Evolutionary conservation across 176 grass and related monocot genomes (phyloP).

Genomic region (Pontederia crassipes): DNA sequence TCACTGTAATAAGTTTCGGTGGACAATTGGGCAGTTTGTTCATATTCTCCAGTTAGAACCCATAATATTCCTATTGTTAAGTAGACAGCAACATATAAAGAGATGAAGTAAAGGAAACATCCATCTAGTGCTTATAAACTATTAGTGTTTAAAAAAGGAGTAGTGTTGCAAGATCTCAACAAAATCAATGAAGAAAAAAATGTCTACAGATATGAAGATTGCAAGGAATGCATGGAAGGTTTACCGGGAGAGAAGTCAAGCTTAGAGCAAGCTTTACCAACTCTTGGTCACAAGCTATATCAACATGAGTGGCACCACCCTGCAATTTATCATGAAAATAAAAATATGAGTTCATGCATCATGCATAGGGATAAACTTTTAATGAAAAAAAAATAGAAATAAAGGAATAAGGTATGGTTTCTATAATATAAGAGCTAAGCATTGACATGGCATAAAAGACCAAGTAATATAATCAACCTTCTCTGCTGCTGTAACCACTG

Average conservation of each 20-base stretch:
- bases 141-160: too few relatives aligned
- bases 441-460: constrained; percentile 13
- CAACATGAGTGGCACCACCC: constrained; percentile 93
- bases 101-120: too few relatives aligned
- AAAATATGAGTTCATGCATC: neutral
- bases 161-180: too few relatives aligned
- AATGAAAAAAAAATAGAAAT: neutral
- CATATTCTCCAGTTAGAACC: too few relatives aligned
- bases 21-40: too few relatives aligned
- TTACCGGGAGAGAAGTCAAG: constrained; percentile 84
- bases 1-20: too few relatives aligned
- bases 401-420: neutral
- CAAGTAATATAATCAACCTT: constrained; percentile 36
- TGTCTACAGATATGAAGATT: neutral
- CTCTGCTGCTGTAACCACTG: constrained; percentile 82
- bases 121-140: too few relatives aligned
- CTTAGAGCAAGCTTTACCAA: constrained; percentile 63
- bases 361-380: neutral
- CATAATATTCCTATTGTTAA: too few relatives aligned
- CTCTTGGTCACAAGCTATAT: constrained; percentile 82
- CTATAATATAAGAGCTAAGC: neutral
- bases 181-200: neutral
- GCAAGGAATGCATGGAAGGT: neutral
- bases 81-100: too few relatives aligned
- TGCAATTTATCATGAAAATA: constrained; percentile 18